Evolutionary conservation across 148 eudicot genomes (phyloP).

Genomic region (Pouteria glomerata): DNA sequence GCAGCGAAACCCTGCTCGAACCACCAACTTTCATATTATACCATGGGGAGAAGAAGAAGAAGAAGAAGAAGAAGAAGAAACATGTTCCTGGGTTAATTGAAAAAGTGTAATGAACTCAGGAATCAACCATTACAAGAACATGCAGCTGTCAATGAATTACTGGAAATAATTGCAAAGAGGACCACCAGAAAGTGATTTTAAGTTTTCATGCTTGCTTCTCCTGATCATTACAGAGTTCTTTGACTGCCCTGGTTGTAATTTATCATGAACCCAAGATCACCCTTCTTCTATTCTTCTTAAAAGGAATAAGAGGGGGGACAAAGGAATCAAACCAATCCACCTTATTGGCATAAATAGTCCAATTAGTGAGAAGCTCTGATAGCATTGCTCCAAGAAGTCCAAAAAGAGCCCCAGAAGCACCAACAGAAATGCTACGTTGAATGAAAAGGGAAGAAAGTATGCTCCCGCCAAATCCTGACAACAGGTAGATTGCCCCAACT

Average conservation of each 20-base stretch:
- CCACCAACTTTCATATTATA: not conserved
- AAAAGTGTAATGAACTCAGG: too few species aligned
- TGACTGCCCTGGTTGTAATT: not conserved
- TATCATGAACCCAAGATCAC: not conserved
- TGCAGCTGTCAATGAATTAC: not conserved
- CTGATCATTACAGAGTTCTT: too few species aligned
- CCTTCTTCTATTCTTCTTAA: not conserved
- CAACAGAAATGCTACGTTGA: constrained; percentile 63
- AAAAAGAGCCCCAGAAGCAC: constrained; percentile 93
- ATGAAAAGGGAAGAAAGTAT: constrained; percentile 70
- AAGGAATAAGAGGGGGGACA: not conserved
- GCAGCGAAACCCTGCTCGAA: not conserved
- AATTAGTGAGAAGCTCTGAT: constrained; percentile 74
- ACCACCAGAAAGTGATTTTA: not conserved
- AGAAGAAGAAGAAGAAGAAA: not conserved
- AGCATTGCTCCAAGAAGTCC: constrained; percentile 97
- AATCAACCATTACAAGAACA: not conserved
- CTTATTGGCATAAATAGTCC: constrained; percentile 90
- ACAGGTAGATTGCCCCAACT: constrained; percentile 61
- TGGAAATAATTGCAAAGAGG: not conserved
- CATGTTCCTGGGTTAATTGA: not conserved
- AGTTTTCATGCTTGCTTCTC: not conserved
- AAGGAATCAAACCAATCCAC: constrained; percentile 32
- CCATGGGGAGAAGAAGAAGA: not conserved
- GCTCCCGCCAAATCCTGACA: constrained; percentile 84